Base-by-base conservation (phyloP, 371 early-diverging fungal species). In the Mucor saturninus region DNA sequence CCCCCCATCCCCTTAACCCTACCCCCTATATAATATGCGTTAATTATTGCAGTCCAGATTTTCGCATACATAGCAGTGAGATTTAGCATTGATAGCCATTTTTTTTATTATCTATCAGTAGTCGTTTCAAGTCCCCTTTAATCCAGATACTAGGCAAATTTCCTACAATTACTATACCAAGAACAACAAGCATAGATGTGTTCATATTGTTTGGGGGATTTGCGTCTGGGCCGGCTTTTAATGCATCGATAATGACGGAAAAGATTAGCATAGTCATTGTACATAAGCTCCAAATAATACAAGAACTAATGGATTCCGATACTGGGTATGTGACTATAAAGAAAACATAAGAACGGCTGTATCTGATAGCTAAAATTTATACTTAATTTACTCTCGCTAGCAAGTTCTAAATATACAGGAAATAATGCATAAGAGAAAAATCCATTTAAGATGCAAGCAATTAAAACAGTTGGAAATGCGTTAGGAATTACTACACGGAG, bases 141-240 rank as follows among this genome's bases (percentile, higher is more conserved):
- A 78, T 52, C 73, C 71, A 78, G 4, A 78, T 9, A 40, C 60
- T 61, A 8, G 79, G 79, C 1, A 75, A 9, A 30, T 75, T 73
- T 6, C 71, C 71, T 2, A 71, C 61, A 4, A 28, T 38, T 4
- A 78, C 29, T 31, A 71, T 64, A n/a, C 62, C 39, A 13, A 65
- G 67, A 2, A 65, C 59, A 10, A 63, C 67, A 14, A 71, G 59
- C 59, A 72, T 66, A 0, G 75, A 68, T 10, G 54, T 51, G 4
- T 65, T 67, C 79, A 78, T 78, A 51, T 75, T 72, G 31, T 67
- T 54, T 3, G 75, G 79, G 1, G 79, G 79, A 7, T 50, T 43
- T 1, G 73, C 75, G 21, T 73, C 72, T 30, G 73, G 73, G 0
- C 79, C 75, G 9, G 71, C 79, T 14, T 75, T 56, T 3, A 78